Base-by-base conservation (phyloP, 2,329 filamentous ascomycete species). In the Metarhizium humberi region DNA sequence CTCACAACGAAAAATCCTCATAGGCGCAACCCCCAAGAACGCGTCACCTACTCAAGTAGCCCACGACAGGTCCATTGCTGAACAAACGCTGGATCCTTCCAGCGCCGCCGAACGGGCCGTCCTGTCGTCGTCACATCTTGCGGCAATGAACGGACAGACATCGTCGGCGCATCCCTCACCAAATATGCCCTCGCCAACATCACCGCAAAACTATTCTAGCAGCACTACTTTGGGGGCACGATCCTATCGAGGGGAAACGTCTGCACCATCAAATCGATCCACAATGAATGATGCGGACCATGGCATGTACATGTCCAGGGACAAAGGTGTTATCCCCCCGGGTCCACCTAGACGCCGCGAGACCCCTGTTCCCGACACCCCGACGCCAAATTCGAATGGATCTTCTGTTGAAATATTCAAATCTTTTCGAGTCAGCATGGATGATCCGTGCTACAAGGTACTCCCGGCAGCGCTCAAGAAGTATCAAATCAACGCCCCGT, bases 401-500 rank as follows among this genome's bases (percentile, higher is more conserved):
- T 75, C 79, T 13, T 83, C 82, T 1, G 92, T 96, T 57, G 94
- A 99, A 71, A 96, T 99, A 57, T 97, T 97, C 84, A 99, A 99
- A 71, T 95, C 90, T 1, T 99, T 99, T 80, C 86, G 92, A 43
- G 94, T 99, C 59, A 94, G 89, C 68, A 95, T 97, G 81, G 94
- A 99, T 63, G 94, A 99, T 66, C 94, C 94, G 3, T 99, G 94
- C 74, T 88, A 96, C 75, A 96, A 96, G 69, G 94, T 99, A 32
- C 79, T 99, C 2, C 94, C 94, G 1, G 94, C 95, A 16, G 94
- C 94, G 2, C 80, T 99, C 18, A 95, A 95, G 69, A 96, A 96
- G 69, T 99, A 99, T 74, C 94, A 97, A 67, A 99, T 99, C 75
- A 92, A 95, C 62, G 92, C 92, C 25, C 92, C 96, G 52, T 96